A percentile compares a stretch with the other conserved stretches of the same genome.
Conservation (phyloP, 352 stramenopile genomes). For the Globisporangium nunn region DNA sequence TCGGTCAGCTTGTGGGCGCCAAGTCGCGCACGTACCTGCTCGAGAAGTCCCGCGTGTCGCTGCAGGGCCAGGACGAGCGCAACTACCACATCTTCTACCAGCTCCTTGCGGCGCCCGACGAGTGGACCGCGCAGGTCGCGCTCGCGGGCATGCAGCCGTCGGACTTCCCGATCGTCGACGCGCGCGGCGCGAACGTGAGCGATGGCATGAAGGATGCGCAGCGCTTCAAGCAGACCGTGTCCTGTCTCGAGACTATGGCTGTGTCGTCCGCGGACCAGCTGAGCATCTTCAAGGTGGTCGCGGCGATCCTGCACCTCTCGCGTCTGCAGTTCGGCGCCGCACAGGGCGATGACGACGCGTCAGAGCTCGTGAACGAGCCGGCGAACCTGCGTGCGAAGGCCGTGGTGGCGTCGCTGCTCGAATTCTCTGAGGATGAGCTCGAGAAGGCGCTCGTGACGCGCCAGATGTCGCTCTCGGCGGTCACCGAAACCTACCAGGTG, state of each 20-base stretch:
- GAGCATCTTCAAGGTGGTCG: constrained; percentile 74
- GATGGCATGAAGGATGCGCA: constrained; percentile 65
- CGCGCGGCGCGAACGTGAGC: constrained; percentile 35
- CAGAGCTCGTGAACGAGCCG: constrained; percentile 41
- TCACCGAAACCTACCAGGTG: constrained; percentile 78
- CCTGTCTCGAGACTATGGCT: constrained; percentile 70
- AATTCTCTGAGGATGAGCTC: constrained; percentile 57
- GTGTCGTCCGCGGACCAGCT: constrained; percentile 63
- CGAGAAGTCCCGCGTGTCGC: constrained; percentile 86
- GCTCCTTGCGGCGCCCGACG: constrained; percentile 58
- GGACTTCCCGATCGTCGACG: constrained; percentile 81
- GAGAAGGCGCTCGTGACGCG: constrained; percentile 65
- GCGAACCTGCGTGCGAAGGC: constrained; percentile 40
- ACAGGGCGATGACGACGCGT: constrained; percentile 60
- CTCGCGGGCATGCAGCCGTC: constrained; percentile 63
- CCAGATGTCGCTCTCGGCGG: constrained; percentile 71
- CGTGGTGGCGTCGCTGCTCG: constrained; percentile 58
- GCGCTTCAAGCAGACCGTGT: constrained; percentile 65
- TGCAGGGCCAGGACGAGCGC: constrained; percentile 44
- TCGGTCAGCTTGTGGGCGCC: constrained; percentile 76
- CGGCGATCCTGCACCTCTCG: constrained; percentile 77
- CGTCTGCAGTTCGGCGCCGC: constrained; percentile 55
- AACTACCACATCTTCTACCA: constrained; percentile 98
- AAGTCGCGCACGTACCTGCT: constrained; percentile 81
- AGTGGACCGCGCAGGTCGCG: constrained; percentile 49